Base-by-base conservation (phyloP, 1,139 yeast genomes). In the Tardiomyces digboiensis region DNA sequence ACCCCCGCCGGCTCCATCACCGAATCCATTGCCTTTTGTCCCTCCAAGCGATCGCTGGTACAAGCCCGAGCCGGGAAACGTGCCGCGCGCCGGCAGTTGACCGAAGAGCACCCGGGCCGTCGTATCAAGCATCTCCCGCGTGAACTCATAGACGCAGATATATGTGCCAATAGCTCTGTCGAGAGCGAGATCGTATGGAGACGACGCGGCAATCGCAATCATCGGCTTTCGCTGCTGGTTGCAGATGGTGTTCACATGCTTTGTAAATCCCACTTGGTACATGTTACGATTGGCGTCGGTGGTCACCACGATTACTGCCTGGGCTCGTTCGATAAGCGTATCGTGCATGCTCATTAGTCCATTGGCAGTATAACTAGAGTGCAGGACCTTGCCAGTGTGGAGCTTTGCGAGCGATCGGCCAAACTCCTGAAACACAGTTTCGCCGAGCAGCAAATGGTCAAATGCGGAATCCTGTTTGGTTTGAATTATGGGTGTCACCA, bases 191-290 rank as follows among this genome's bases (percentile, higher is more conserved):
- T 78, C 83, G 51, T 77, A 78, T 0, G 86, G 85, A 3, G 82
- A 75, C 51, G 78, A 75, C 0, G 81, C 78, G 1, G 84, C 82
- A n/a, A 78, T 69, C 1, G 77, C 70, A 6, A 80, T 67, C 52
- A 79, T 65, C 2, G 82, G 82, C 49, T 78, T 78, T 2, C 78
- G 75, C 46, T 67, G 61, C 36, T 61, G 65, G 7, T 79, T 76
- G 59, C 84, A 78, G 19, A 78, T 63, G 21, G 76, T 68, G 6
- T 78, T 68, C 3, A 78, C 74, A 49, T 75, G 77, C 53, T 78
- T 78, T 37, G 80, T 78, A 38, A 79, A 72, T 2, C 81, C 80
- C n/a, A 77, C 73, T 57, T 79, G 84, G 56, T 77, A 78, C 76
- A 78, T 75, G 57, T 79, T 78, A 50, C 82, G 64, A 23, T 76